Evolutionary conservation across 768 basidiomycete genomes (phyloP).

Genomic region (Pulveroboletus sp.): DNA sequence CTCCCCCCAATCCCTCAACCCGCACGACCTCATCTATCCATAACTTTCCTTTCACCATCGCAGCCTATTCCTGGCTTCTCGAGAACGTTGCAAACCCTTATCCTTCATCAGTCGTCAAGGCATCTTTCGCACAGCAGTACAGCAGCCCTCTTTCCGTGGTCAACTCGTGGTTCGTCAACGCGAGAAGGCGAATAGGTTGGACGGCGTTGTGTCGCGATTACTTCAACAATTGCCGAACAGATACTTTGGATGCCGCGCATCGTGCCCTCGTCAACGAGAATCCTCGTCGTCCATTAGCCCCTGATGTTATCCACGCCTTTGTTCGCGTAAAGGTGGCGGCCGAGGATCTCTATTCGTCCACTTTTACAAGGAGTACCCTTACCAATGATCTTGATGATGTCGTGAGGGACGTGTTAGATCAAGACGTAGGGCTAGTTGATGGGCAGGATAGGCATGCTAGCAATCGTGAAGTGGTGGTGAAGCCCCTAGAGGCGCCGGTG

Average conservation of each 20-base stretch:
- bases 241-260: constrained; percentile 25
- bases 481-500: background rate
- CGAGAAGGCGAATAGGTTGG: constrained; percentile 51
- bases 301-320: constrained; percentile 21
- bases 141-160: constrained; percentile 30
- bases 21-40: background rate
- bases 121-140: constrained; percentile 23
- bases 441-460: background rate
- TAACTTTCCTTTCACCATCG: background rate
- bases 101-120: constrained; percentile 33
- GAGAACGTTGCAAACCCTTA: constrained; percentile 51
- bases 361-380: constrained; percentile 25
- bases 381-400: constrained; percentile 28
- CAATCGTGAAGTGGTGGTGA: background rate
- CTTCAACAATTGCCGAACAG: constrained; percentile 21
- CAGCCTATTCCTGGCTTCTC: constrained; percentile 43
- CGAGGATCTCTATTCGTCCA: constrained; percentile 28
- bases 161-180: constrained; percentile 46
- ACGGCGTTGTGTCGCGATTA: constrained; percentile 33
- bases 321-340: constrained; percentile 26
- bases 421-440: background rate
- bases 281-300: background rate
- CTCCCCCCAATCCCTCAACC: background rate
- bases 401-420: constrained; percentile 29
- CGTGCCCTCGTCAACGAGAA: constrained; percentile 20